Base-by-base conservation (phyloP, 805 yeast species). In the Jamesozyma lodderae region DNA sequence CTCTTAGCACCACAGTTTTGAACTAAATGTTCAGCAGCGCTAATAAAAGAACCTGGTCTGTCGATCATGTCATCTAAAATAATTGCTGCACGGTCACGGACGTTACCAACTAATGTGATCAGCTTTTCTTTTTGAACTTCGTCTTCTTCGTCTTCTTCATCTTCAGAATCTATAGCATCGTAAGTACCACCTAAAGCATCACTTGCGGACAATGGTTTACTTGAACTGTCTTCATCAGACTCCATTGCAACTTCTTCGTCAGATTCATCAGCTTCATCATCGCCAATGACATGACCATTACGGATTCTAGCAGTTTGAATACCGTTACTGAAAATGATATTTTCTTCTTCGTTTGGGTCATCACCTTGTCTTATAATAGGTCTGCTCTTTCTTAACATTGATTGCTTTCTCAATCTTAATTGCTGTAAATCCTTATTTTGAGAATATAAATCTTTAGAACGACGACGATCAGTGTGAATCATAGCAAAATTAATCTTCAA, bases 391-490 rank as follows among this genome's bases (percentile, higher is more conserved):
- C 64, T 70, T 45, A 48, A 60, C 66, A 64, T 69, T 15, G 70
- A 65, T 62, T 63, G 74, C 58, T 66, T 74, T 66, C 70, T 67
- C 47, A 58, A 48, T 49, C 59, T 64, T 35, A 60, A 46, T 31
- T 49, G 56, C 39, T 55, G 49, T 40, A 62, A 46, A 41, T 58
- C 62, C 43, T 57, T 63, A 38, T 66, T 66, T 46, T 66, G 69
- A 13, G 71, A 55, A 40, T 63, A 61, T 31, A 64, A 51, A 62
- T 83, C 95, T 51, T 81, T 81, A 32, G 80, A 73, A 63, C 98
- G 79, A 64, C 96, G 80, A 57, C 97, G 77, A 65, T 92, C 99
- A 16, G 98, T 92, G 60, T 92, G 97, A 49, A 94, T 90, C 97
- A 92, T 90, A 42, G 98, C 99, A 58, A 92, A 92, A 62, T 92